Evolutionary conservation across 2,329 filamentous ascomycete genomes (phyloP).

Genomic region (Aspergillus novoparasiticus): DNA sequence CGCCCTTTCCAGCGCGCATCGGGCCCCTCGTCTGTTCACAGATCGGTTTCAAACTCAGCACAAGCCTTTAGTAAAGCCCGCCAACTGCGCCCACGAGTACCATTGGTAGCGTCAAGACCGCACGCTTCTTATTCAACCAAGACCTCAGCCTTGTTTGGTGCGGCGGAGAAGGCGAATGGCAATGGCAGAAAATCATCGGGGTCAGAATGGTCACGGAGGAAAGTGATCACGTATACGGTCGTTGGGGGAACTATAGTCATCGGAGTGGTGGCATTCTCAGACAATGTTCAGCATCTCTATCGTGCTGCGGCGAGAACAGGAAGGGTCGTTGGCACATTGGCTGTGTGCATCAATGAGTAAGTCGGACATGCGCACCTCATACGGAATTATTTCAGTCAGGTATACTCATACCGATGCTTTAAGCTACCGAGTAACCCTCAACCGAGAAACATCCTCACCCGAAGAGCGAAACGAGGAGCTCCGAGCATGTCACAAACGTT

Average conservation of each 20-base stretch:
- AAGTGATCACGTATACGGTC: conserved; percentile 35
- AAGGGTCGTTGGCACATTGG: conserved; percentile 73
- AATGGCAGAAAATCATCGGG: conserved; percentile 16
- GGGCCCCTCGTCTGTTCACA: background rate
- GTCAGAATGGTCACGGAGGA: conserved; percentile 23
- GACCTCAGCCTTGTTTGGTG: conserved; percentile 17
- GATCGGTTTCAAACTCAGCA: background rate
- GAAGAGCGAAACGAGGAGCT: conserved; percentile 69
- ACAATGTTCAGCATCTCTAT: conserved; percentile 75
- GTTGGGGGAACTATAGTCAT: conserved; percentile 42
- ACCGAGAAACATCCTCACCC: conserved; percentile 63
- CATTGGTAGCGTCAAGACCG: background rate
- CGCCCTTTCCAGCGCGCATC: conserved; percentile 7
- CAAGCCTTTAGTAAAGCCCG: background rate
- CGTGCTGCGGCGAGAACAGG: conserved; percentile 75
- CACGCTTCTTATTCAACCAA: conserved; percentile 22
- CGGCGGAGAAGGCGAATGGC: conserved; percentile 9
- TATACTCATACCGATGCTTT: background rate
- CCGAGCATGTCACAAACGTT: conserved; percentile 86
- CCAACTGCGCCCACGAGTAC: background rate
- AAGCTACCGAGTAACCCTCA: conserved; percentile 87
- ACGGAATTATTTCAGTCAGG: background rate
- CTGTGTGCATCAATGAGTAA: conserved; percentile 87
- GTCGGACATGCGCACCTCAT: conserved; percentile 28
- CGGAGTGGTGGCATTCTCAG: conserved; percentile 54